Evolutionary conservation across 78 protist genomes (phyloP).

Genomic region (Pigoraptor vietnamica): DNA sequence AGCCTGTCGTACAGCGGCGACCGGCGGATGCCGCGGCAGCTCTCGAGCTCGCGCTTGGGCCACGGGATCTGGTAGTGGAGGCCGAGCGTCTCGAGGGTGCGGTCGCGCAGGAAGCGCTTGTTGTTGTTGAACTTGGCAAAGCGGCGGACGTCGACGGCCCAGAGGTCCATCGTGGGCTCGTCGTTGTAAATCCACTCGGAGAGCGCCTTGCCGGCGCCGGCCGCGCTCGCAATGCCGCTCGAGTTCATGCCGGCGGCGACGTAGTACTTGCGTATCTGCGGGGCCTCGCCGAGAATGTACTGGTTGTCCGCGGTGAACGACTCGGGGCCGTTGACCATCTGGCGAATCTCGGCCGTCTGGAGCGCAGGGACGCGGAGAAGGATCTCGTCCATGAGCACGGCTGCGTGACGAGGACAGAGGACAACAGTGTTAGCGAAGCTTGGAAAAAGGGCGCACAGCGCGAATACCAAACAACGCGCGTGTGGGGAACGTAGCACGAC

Average conservation of each 20-base stretch:
- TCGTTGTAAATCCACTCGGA: slow-evolving; percentile 26
- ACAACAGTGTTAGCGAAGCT: not conserved
- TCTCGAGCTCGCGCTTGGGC: slow-evolving; percentile 2
- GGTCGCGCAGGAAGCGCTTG: not conserved
- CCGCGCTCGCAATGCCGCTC: slow-evolving; percentile 31
- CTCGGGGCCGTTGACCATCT: slow-evolving; percentile 36
- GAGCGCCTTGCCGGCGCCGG: slow-evolving; percentile 31
- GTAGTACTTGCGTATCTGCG: slow-evolving; percentile 22
- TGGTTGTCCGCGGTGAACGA: slow-evolving; percentile 39
- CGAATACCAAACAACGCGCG: not conserved
- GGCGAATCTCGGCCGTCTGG: not conserved
- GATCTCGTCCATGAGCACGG: not conserved
- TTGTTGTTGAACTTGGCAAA: not conserved
- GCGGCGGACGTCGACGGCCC: slow-evolving; percentile 1
- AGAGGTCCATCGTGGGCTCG: slow-evolving; percentile 20
- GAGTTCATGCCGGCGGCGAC: slow-evolving; percentile 52
- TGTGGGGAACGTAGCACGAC: not conserved
- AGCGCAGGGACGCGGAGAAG: not conserved
- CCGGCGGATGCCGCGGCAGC: not conserved
- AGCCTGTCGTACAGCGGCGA: slow-evolving; percentile 16
- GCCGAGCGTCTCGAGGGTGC: slow-evolving; percentile 34
- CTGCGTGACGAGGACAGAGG: not conserved
- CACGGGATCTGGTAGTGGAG: slow-evolving; percentile 22
- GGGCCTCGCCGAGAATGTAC: slow-evolving; percentile 28
- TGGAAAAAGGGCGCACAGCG: not conserved